A percentile compares a stretch with the other conserved stretches of the same genome.
Evolutionary conservation across 306 rosid genomes (phyloP).

Genomic region (Cicer bijugum): DNA sequence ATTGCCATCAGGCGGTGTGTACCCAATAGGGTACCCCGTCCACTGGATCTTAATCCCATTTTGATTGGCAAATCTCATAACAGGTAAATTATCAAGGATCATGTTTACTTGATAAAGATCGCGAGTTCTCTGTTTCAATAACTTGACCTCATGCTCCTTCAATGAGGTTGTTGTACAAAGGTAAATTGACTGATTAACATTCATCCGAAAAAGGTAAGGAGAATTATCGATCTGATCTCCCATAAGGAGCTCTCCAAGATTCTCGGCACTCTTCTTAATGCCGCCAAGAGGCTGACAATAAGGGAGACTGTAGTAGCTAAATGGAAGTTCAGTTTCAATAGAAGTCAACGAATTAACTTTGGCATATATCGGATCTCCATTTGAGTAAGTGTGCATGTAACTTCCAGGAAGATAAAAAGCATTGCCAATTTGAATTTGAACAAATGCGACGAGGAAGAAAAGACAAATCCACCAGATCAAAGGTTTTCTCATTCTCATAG

Average conservation of each 20-base stretch:
- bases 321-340: conserved; percentile 95
- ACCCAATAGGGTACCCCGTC: conserved; percentile 95
- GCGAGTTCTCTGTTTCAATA: conserved; percentile 84
- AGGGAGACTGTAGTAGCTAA: conserved; percentile 86
- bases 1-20: conserved; percentile 61
- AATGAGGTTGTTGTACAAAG: conserved; percentile 70
- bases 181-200: conserved; percentile 71
- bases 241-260: conserved; percentile 90
- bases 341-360: conserved; percentile 95
- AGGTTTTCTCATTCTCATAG: conserved; percentile 48
- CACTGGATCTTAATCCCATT: conserved; percentile 83
- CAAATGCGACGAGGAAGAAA: conserved; percentile 45
- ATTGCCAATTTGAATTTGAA: conserved; percentile 48
- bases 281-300: conserved; percentile 69
- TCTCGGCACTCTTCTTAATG: conserved; percentile 87
- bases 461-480: conserved; percentile 48
- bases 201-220: conserved; percentile 74
- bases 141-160: conserved; percentile 76
- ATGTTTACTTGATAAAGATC: conserved; percentile 93
- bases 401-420: conserved; percentile 94
- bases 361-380: conserved; percentile 58
- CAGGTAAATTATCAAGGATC: conserved; percentile 95
- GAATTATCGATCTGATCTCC: conserved; percentile 94
- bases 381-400: conserved; percentile 86
- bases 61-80: conserved; percentile 80